Conservation (phyloP, 129 eudicot species). For the Flaveria sonorensis region DNA sequence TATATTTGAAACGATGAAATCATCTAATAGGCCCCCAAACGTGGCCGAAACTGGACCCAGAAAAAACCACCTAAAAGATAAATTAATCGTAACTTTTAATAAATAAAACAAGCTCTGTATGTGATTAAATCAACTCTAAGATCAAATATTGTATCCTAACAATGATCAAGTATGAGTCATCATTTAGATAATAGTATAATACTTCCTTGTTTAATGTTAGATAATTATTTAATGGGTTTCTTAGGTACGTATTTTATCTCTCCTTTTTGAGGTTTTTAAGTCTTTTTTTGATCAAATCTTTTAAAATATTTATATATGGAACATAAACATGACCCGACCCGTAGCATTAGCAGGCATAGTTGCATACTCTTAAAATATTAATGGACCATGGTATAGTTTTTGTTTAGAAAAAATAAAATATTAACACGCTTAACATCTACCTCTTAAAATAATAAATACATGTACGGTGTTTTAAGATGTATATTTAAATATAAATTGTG, state of each 20-base stretch:
- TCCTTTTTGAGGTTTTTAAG: conserved; percentile 12
- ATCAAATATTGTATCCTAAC: not conserved
- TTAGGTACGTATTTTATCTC: not conserved
- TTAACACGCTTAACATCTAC: not conserved
- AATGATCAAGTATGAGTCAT: conserved; percentile 11
- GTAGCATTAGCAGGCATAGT: conserved; percentile 12
- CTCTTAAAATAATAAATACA: not conserved
- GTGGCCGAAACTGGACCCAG: no score
- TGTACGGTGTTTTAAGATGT: no score
- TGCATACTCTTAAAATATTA: conserved; percentile 8
- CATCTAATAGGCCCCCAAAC: no score
- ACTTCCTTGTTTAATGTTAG: conserved; percentile 24
- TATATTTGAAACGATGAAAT: no score
- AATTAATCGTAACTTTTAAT: not conserved
- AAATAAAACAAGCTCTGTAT: not conserved
- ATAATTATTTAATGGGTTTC: not conserved
- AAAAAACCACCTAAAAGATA: no score
- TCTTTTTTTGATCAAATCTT: not conserved
- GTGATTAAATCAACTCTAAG: not conserved
- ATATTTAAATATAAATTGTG: no score
- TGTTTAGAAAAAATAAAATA: not conserved
- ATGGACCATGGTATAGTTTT: not conserved
- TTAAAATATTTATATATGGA: conserved; percentile 24
- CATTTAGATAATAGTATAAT: conserved; percentile 2
- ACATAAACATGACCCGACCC: conserved; percentile 27